Conservation (phyloP, 1,284 basidiomycete species). For the Ganoderma meredithae region DNA sequence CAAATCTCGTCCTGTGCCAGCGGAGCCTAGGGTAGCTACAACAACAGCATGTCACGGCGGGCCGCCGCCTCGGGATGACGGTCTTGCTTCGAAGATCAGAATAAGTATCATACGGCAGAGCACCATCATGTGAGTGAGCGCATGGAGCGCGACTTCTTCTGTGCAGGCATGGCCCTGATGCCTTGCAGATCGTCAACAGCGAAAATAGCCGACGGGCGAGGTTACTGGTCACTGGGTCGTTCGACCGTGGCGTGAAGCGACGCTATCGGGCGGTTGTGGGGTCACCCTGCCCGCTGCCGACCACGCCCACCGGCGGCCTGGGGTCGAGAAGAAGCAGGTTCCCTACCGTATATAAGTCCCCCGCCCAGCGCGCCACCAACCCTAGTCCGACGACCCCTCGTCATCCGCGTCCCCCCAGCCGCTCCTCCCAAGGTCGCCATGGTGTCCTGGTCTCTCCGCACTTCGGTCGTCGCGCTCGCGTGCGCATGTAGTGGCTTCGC, state of each 20-base stretch:
- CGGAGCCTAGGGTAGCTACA: neutral
- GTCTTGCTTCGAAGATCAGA: constrained; percentile 21
- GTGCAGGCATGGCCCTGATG: constrained; percentile 18
- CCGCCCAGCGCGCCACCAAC: neutral
- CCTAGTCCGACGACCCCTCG: constrained; percentile 1
- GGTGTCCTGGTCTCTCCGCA: constrained; percentile 30
- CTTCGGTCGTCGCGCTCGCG: constrained; percentile 32
- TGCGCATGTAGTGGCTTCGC: constrained; percentile 33
- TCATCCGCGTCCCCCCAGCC: constrained; percentile 13
- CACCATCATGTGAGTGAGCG: constrained; percentile 23
- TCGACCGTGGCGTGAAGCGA: constrained; percentile 14
- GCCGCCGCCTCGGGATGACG: constrained; percentile 20
- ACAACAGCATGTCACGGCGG: neutral
- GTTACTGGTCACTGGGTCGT: constrained; percentile 20
- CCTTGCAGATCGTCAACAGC: constrained; percentile 11
- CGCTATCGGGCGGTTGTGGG: constrained; percentile 19
- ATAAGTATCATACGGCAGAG: constrained; percentile 20
- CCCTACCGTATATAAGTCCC: constrained; percentile 17
- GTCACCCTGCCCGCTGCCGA: constrained; percentile 14
- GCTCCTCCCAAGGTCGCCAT: constrained; percentile 22
- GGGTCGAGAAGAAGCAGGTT: constrained; percentile 14
- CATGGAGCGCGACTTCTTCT: constrained; percentile 7
- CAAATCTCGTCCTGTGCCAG: neutral
- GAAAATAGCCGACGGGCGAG: constrained; percentile 28
- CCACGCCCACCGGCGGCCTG: neutral